Base-by-base conservation (phyloP, 2,329 filamentous ascomycete species). In the Seiridium unicorne region DNA sequence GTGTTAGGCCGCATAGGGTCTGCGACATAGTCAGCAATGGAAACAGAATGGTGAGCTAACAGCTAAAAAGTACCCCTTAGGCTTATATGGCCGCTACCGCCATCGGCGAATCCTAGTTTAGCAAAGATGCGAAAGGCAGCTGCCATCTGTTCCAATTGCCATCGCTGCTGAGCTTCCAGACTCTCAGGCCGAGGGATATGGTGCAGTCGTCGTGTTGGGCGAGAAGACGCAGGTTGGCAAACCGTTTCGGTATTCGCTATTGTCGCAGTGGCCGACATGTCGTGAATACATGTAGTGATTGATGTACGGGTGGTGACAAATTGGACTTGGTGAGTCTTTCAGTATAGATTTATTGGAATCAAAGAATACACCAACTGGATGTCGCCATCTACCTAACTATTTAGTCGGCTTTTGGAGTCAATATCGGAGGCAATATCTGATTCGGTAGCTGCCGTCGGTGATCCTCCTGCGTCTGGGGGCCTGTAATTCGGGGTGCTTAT, bases 71-170 rank as follows among this genome's bases (percentile, higher is more conserved):
- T 11, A 51, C 55, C 55, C 54, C 59, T 46, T 44, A 63, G 46
- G 31, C 62, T 63, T 46, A 88, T 88, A 69, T 88, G 85, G 0
- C 85, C 85, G n/a, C 76, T 76, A 76, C 86, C 85, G 60, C 85
- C 85, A 69, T 88, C 84, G 0, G 80, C 81, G 70, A 81, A 86
- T 51, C 82, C 83, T 66, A 84, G 81, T 49, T 83, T 77, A 1
- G 84, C 79, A 66, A 86, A 87, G 58, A 86, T 78, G 13, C 85
- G 80, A 69, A 88, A 88, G 11, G 83, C 83, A 5, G 77, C 76
- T 3, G 82, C 82, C 73, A 84, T 84, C 66, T 85, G 83, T n/a
- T 79, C 60, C 2, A 63, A 55, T 35, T 61, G 60, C 62, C 62
- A 63, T 60, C 32, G 18, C 42, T 57, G 48, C 53, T 63, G 56